Conservation (phyloP, 1,284 basidiomycete species). For the Naganishia sp. region DNA sequence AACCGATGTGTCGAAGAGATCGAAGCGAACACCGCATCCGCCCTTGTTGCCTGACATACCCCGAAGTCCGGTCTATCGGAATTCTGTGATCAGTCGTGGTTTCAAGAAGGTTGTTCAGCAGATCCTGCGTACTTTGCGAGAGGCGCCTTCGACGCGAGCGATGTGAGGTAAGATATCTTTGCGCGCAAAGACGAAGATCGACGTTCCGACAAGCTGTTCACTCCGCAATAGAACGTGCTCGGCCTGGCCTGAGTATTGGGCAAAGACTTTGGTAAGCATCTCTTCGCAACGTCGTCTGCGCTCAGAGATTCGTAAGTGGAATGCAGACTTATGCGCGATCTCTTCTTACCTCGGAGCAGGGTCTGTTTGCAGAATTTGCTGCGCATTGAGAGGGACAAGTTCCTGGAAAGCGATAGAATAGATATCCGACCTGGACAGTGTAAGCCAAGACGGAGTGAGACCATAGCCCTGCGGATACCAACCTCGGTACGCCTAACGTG, state of each 20-base stretch:
- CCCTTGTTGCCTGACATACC: constrained; percentile 98
- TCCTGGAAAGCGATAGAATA: constrained; percentile 95
- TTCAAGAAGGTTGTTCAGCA: background rate
- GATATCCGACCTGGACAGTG: constrained; percentile 70
- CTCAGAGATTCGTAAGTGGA: background rate
- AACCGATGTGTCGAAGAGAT: constrained; percentile 85
- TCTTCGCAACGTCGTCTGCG: constrained; percentile 27
- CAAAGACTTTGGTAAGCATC: constrained; percentile 28
- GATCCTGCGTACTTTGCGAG: constrained; percentile 69
- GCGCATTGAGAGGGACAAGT: constrained; percentile 93
- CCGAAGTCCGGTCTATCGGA: constrained; percentile 78
- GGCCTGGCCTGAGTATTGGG: constrained; percentile 5
- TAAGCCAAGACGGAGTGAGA: background rate
- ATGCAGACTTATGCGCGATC: background rate
- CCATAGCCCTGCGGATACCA: background rate
- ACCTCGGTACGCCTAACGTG: background rate
- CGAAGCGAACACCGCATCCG: constrained; percentile 87
- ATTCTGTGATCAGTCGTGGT: background rate
- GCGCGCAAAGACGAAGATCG: constrained; percentile 82
- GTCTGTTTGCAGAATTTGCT: constrained; percentile 95
- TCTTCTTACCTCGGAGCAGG: constrained; percentile 76
- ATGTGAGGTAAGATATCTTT: constrained; percentile 73
- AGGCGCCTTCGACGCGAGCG: constrained; percentile 85
- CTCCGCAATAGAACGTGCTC: constrained; percentile 86
- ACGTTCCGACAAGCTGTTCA: constrained; percentile 95